phyloP scores from a whole-genome alignment of 495 filamentous ascomycete genomes.

The Beverwykella pulmonaria region DNA sequence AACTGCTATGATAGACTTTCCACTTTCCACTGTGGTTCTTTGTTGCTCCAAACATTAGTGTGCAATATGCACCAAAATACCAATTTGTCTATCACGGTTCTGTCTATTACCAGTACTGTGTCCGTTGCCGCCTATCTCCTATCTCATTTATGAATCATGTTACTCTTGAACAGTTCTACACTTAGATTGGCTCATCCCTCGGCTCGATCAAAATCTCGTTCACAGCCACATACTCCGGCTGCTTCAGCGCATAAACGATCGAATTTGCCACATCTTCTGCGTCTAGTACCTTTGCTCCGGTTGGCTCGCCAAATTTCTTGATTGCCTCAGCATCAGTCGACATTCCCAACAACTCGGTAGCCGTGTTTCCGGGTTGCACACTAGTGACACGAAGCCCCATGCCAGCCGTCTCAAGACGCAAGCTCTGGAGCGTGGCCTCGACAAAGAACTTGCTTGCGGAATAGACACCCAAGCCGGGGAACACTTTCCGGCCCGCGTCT shows the following conservation, averaged over 20 bases:
- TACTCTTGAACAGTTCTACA: neutral
- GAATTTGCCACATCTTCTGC: conserved; percentile 64
- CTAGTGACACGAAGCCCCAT: conserved; percentile 64
- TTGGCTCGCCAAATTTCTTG: conserved; percentile 69
- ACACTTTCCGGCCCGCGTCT: conserved; percentile 70
- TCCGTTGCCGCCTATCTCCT: no score
- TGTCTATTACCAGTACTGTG: no score
- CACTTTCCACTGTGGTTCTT: no score
- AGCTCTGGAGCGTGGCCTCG: conserved; percentile 66
- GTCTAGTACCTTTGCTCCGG: conserved; percentile 65
- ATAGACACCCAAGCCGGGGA: conserved; percentile 74
- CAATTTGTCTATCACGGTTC: no score
- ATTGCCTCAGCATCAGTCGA: conserved; percentile 67
- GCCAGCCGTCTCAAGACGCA: conserved; percentile 69
- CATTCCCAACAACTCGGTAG: conserved; percentile 65
- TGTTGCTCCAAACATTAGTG: no score
- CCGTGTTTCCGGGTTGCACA: conserved; percentile 69
- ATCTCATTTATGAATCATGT: no score
- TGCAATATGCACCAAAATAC: no score
- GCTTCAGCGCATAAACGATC: conserved; percentile 65
- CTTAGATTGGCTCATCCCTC: conserved; percentile 67
- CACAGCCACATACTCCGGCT: conserved; percentile 67
- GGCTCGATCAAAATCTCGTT: conserved; percentile 75
- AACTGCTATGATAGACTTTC: no score
- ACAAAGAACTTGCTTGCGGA: conserved; percentile 74